A percentile compares a stretch with the other conserved stretches of the same genome.
Conservation (phyloP, 495 filamentous ascomycete species). For the Durotheca rogersii region DNA sequence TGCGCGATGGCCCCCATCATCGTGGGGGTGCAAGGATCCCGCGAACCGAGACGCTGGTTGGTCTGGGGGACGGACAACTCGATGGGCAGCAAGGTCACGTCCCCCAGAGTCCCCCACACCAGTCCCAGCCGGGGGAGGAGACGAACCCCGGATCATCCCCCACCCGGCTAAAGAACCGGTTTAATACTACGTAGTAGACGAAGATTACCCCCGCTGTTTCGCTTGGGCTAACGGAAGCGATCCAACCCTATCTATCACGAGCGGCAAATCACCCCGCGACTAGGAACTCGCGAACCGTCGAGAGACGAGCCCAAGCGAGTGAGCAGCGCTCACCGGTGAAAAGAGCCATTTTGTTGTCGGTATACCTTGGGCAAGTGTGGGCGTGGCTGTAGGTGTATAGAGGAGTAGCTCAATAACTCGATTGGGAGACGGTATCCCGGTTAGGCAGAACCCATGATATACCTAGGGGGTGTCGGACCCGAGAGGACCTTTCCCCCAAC, state of each 20-base stretch:
- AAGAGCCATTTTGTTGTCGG: no score
- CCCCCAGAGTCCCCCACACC: slow-evolving; percentile 25
- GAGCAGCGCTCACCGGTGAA: neutral
- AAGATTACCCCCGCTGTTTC: slow-evolving; percentile 11
- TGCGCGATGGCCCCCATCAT: no score
- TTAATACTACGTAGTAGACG: neutral
- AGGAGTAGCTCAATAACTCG: no score
- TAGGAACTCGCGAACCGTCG: neutral
- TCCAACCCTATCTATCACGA: neutral
- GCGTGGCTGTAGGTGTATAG: no score
- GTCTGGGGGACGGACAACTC: neutral
- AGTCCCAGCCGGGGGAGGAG: slow-evolving; percentile 5
- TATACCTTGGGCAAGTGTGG: no score
- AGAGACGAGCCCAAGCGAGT: neutral
- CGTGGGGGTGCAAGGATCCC: no score
- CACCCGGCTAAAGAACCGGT: slow-evolving; percentile 20
- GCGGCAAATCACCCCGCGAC: slow-evolving; percentile 20
- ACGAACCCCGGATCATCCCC: slow-evolving; percentile 19
- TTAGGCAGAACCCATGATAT: slow-evolving; percentile 4
- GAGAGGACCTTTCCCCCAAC: slow-evolving; percentile 12
- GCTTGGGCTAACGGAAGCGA: neutral
- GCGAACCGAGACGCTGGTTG: neutral
- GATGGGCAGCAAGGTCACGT: neutral
- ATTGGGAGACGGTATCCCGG: neutral
- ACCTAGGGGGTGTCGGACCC: slow-evolving; percentile 1